Percentiles rank a stretch among this genome's conserved stretches.
Evolutionary conservation across 2,329 filamentous ascomycete species (phyloP).

Genomic region (Pyrenochaeta sp.): DNA sequence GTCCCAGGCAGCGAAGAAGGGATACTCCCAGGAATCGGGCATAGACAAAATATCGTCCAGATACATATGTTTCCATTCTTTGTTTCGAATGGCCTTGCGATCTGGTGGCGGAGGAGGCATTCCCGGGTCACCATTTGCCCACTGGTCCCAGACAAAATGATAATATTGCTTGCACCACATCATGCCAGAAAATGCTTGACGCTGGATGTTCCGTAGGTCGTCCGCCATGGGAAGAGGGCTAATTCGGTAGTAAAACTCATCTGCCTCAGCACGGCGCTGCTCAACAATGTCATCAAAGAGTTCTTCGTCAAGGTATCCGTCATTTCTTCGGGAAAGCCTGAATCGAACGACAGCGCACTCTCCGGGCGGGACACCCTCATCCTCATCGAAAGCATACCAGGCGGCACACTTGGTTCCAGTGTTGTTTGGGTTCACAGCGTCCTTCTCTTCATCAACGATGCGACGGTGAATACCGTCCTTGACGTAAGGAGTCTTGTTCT

Average conservation of each 20-base stretch:
- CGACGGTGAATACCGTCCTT: slow-evolving; percentile 95
- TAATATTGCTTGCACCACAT: slow-evolving; percentile 99
- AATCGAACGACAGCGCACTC: slow-evolving; percentile 97
- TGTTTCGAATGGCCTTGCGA: slow-evolving; percentile 83
- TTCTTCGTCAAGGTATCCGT: slow-evolving; percentile 88
- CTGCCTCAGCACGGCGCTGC: slow-evolving; percentile 84
- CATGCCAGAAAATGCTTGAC: slow-evolving; percentile 95
- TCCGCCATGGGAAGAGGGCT: slow-evolving; percentile 94
- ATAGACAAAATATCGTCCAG: slow-evolving; percentile 95
- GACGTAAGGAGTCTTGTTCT: slow-evolving; percentile 82
- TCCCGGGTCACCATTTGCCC: slow-evolving; percentile 91
- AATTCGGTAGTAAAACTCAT: slow-evolving; percentile 94
- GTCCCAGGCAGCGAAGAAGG: slow-evolving; percentile 98
- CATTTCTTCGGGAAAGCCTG: slow-evolving; percentile 78
- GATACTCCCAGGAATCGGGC: slow-evolving; percentile 99
- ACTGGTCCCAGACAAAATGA: slow-evolving; percentile 96
- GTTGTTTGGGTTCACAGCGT: slow-evolving; percentile 79
- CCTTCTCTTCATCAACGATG: slow-evolving; percentile 83
- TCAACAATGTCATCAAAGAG: slow-evolving; percentile 91
- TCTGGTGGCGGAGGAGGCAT: slow-evolving; percentile 85
- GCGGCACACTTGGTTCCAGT: slow-evolving; percentile 88
- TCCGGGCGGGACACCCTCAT: slow-evolving; percentile 83
- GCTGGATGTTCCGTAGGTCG: slow-evolving; percentile 92
- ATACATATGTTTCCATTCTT: slow-evolving; percentile 93
- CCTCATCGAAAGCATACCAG: slow-evolving; percentile 92